Conservation (phyloP, 108 stramenopile species). For the Chaetoceros tenuissimus region DNA sequence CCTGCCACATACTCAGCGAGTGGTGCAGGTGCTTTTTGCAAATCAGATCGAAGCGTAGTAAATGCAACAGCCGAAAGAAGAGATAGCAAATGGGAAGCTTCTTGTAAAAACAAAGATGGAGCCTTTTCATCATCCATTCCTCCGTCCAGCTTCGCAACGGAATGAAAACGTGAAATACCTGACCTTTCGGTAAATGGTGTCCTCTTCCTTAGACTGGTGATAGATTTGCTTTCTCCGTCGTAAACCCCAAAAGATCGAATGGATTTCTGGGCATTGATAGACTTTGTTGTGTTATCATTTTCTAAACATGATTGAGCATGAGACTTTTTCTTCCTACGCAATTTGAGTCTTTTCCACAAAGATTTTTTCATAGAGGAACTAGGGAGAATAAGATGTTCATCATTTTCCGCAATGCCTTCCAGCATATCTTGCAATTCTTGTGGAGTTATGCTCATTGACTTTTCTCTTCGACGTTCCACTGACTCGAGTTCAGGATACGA, state of each 20-base stretch:
- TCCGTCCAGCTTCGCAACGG: background rate
- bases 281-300: background rate
- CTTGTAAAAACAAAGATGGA: constrained; percentile 61
- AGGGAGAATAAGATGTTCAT: too few relatives aligned
- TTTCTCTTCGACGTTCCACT: background rate
- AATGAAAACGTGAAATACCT: background rate
- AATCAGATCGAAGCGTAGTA: constrained; percentile 56
- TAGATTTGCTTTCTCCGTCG: too few relatives aligned
- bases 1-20: constrained; percentile 42
- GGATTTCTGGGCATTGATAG: constrained; percentile 1
- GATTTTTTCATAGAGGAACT: too few relatives aligned
- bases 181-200: too few relatives aligned
- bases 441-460: too few relatives aligned
- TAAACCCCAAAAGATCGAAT: background rate
- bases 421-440: too few relatives aligned
- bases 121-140: background rate
- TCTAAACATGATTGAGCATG: too few relatives aligned
- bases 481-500: constrained; percentile 22
- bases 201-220: too few relatives aligned
- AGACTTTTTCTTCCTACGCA: too few relatives aligned
- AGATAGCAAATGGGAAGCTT: constrained; percentile 53
- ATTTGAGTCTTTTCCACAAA: too few relatives aligned
- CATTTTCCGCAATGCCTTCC: too few relatives aligned
- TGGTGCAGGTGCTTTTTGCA: constrained; percentile 56
- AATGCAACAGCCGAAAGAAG: constrained; percentile 58